Base-by-base conservation (phyloP, 768 basidiomycete species). In the Lentinula sp. region DNA sequence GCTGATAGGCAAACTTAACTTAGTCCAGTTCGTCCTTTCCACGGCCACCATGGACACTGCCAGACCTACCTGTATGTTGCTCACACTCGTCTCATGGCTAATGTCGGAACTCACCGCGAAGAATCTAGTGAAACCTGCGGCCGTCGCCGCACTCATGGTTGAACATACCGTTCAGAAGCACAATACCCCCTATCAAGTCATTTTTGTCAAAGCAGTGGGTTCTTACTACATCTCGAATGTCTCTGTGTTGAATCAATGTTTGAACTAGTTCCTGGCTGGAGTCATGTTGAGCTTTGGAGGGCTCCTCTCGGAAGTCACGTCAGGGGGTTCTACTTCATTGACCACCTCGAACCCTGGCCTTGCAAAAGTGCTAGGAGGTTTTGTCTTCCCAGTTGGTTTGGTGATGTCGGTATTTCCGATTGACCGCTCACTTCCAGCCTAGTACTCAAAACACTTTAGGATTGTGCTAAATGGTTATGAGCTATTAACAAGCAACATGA, bases 221-320 rank as follows among this genome's bases (percentile, higher is more conserved):
- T n/a, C 2, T 37, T 34, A 37, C 28, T 31, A 21, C 34, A 23
- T 55, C 1, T 21, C 51, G 21, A 56, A 18, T 28, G 2, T 50
- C 59, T 42, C 62, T 21, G 46, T 3, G 34, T 31, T 16, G 15
- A 39, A 18, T 31, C 31, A 15, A n/a, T 52, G 9, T n/a, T 4
- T 13, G 37, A 39, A 13, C 37, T 48, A 89, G 88, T 80, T 88
- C 54, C 72, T 84, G 60, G 88, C 87, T 32, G 88, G 88, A 16
- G 77, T 80, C 35, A 87, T 89, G 83, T 68, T 89, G n/a, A 87
- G 88, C 6, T 89, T 90, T 54, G 88, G 88, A 66, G 86, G 85
- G 16, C 72, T 90, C 15, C 70, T 90, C 32, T 82, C 82, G 21
- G 73, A 87, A 63, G 76, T 89, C 60, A 67, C 88, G 15, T 73